These are phyloP conservation scores for Fistulifera pelliculosa DNA, from an alignment of 108 stramenopile species.

Conservation along the genomic window DNA sequence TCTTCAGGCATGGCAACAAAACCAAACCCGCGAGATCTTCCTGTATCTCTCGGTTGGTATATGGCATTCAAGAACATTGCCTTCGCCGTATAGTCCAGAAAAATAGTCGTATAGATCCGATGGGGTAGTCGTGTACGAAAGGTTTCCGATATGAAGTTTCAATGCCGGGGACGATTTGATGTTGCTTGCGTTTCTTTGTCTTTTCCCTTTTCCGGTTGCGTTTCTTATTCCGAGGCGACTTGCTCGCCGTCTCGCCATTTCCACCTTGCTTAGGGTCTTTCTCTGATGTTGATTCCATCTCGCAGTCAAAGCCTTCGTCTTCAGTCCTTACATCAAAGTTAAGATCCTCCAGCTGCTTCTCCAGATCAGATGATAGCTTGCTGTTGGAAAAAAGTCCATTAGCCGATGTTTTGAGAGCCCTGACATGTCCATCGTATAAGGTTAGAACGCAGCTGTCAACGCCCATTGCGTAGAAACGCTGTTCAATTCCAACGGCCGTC, in stretches of 20 bases:
- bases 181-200: slow-evolving; percentile 1
- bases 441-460: slow-evolving; percentile 77
- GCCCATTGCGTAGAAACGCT: slow-evolving; percentile 66
- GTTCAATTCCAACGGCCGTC: slow-evolving; percentile 76
- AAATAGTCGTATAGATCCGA: slow-evolving; percentile 72
- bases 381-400: slow-evolving; percentile 41
- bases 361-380: slow-evolving; percentile 38
- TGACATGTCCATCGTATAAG: slow-evolving; percentile 74
- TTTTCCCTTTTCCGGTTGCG: slow-evolving; percentile 10
- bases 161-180: slow-evolving; percentile 49
- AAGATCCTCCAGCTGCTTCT: slow-evolving; percentile 50
- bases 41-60: slow-evolving; percentile 80
- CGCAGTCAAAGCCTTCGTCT: slow-evolving; percentile 13
- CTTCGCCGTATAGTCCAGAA: slow-evolving; percentile 54
- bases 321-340: slow-evolving; percentile 30
- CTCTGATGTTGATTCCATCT: slow-evolving; percentile 2
- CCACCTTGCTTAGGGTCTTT: slow-evolving; percentile 1
- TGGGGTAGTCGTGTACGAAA: slow-evolving; percentile 67
- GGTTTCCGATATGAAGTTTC: slow-evolving; percentile 83
- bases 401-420: slow-evolving; percentile 56
- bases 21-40: slow-evolving; percentile 78
- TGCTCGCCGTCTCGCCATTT: background rate
- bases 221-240: slow-evolving; percentile 2
- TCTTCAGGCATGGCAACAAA: slow-evolving; percentile 77
- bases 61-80: slow-evolving; percentile 78